Conservation (phyloP, 352 stramenopile species). For the Phytophthora tubulina region DNA sequence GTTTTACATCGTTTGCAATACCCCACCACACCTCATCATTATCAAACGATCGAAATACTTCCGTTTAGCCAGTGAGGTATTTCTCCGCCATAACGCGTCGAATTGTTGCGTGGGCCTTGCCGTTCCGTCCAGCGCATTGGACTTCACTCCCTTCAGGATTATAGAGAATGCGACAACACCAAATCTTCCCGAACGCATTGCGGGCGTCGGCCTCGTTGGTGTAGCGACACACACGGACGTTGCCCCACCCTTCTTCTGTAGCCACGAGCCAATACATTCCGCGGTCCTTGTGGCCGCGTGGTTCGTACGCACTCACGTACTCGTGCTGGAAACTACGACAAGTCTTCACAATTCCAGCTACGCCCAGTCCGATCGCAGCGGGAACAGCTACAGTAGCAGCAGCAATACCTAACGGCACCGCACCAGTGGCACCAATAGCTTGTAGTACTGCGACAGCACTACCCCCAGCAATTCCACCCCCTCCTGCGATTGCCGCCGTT, state of each 20-base stretch:
- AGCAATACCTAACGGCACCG: no score
- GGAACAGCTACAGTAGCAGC: no score
- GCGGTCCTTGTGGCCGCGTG: neutral
- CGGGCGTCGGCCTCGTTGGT: conserved; percentile 16
- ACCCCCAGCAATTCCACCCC: no score
- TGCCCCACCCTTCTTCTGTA: conserved; percentile 36
- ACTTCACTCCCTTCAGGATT: conserved; percentile 22
- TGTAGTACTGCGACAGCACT: no score
- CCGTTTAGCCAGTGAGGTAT: conserved; percentile 22
- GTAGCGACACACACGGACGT: conserved; percentile 37
- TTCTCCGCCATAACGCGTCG: conserved; percentile 33
- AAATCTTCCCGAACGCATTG: conserved; percentile 21
- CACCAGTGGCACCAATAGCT: no score
- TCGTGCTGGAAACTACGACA: conserved; percentile 34
- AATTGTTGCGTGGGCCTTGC: conserved; percentile 26
- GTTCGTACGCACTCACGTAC: conserved; percentile 30
- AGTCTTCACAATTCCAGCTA: conserved; percentile 21
- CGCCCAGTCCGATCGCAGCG: neutral
- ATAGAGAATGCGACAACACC: conserved; percentile 38
- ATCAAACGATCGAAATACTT: no score
- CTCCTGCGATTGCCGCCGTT: no score
- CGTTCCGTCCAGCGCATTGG: conserved; percentile 20
- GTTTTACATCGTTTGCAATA: no score
- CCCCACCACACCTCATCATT: no score
- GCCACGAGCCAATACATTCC: conserved; percentile 31